Conservation (phyloP, 2,329 filamentous ascomycete genomes). For the Cryphonectria japonica region DNA sequence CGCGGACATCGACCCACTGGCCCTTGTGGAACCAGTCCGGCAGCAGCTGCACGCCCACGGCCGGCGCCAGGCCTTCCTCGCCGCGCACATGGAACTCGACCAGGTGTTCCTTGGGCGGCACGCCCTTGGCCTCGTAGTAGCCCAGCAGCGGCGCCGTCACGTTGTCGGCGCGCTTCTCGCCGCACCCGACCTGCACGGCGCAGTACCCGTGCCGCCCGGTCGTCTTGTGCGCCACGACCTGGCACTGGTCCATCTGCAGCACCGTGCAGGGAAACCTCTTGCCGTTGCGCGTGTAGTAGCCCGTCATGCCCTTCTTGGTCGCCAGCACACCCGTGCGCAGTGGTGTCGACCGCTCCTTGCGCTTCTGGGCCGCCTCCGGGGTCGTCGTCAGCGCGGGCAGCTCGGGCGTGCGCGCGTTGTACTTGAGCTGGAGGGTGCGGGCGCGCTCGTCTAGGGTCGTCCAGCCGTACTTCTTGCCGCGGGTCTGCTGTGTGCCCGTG, state of each 20-base stretch:
- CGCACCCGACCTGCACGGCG: conserved; percentile 87
- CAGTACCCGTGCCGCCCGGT: conserved; percentile 82
- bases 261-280: conserved; percentile 85
- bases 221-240: conserved; percentile 88
- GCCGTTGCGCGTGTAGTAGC: conserved; percentile 80
- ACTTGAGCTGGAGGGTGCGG: conserved; percentile 55
- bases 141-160: conserved; percentile 82
- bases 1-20: conserved; percentile 85
- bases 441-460: conserved; percentile 51
- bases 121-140: conserved; percentile 80
- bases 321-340: conserved; percentile 81
- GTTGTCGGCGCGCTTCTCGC: conserved; percentile 73
- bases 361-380: conserved; percentile 63
- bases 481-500: conserved; percentile 32
- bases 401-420: conserved; percentile 55
- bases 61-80: conserved; percentile 67
- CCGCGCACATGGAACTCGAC: conserved; percentile 85
- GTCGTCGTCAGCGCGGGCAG: conserved; percentile 61
- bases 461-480: conserved; percentile 65
- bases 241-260: conserved; percentile 88
- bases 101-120: conserved; percentile 82
- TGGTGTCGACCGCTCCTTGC: conserved; percentile 62
- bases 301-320: conserved; percentile 95
- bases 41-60: conserved; percentile 73
- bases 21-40: conserved; percentile 93